Base-by-base conservation (phyloP, 257 asterid species). In the Nicotiana undulata region DNA sequence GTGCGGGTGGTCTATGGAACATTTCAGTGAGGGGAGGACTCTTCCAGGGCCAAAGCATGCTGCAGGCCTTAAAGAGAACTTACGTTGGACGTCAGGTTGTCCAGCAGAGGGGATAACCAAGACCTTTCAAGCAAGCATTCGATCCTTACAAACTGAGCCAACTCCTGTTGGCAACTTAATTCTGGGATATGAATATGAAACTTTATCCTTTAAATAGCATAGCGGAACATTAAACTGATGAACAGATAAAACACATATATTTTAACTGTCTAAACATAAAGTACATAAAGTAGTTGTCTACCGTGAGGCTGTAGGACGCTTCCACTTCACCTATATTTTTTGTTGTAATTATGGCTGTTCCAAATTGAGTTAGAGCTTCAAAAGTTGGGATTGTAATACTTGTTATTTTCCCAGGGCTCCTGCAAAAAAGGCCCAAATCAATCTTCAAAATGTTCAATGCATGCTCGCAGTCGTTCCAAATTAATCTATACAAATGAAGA, bases 291-390 rank as follows among this genome's bases (percentile, higher is more conserved):
- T 20, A 53, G 59, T 82, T 84, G 72, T 46, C 76, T 89, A 96
- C 99, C 76, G 99, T 94, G 61, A 96, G 94, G 89, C 98, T 96
- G 84, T 96, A 96, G 66, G 99, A 96, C n/a, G 99, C 98, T 91
- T 96, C 99, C 56, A 96, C 87, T 83, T 91, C 93, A 34, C 99
- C 98, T 76, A 90, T 78, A 85, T 96, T 96, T 86, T 90, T 89
- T 6, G 98, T 94, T 70, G 97, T 89, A 85, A 96, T 92, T 78
- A 89, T 91, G 83, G 98, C 98, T 26, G 92, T 88, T 79, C 99
- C 99, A 53, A 85, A 91, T 83, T 95, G 98, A 75, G 97, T 93
- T 75, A 95, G 88, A 80, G 99, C 98, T 90, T 93, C 98, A 83
- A 95, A 95, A 55, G 92, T 92, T 31, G 98, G 98, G 64, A 88